phyloP scores from a whole-genome alignment of 345 rosid genomes.

The Syzygium aqueum region DNA sequence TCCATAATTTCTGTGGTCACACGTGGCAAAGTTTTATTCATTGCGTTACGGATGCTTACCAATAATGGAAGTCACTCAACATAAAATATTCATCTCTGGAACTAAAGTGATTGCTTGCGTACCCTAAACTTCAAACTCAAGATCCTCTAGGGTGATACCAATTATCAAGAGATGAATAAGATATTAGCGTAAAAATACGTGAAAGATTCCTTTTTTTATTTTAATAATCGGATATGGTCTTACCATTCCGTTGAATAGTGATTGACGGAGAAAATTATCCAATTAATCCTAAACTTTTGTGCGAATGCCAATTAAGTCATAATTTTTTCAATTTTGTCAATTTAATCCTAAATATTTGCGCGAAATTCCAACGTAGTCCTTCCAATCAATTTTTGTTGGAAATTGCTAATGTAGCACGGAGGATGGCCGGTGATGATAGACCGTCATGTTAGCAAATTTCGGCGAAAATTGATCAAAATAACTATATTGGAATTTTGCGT shows the following conservation, averaged over 20 bases:
- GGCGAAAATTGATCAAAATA: fast-evolving
- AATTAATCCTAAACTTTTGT: neutral
- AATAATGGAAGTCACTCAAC: slow-evolving; percentile 4
- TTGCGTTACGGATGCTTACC: slow-evolving; percentile 2
- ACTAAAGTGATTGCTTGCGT: neutral
- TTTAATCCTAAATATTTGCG: fast-evolving
- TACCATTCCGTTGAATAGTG: neutral
- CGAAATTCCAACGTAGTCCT: neutral
- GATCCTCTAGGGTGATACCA: neutral
- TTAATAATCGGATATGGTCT: neutral
- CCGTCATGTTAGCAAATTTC: fast-evolving
- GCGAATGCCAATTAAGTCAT: fast-evolving
- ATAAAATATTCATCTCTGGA: neutral
- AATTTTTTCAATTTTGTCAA: neutral
- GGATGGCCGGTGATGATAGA: fast-evolving
- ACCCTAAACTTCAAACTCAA: neutral
- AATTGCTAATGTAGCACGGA: fast-evolving
- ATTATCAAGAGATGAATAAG: neutral
- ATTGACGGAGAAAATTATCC: fast-evolving
- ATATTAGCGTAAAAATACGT: neutral
- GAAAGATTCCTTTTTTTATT: neutral
- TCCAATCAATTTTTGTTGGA: fast-evolving
- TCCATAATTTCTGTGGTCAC: neutral
- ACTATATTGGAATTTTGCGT: fast-evolving
- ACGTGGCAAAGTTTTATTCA: neutral